Percentiles rank a stretch among this genome's conserved stretches.
Conservation (phyloP, 805 yeast genomes). For the Yamadazyma scolyti region DNA sequence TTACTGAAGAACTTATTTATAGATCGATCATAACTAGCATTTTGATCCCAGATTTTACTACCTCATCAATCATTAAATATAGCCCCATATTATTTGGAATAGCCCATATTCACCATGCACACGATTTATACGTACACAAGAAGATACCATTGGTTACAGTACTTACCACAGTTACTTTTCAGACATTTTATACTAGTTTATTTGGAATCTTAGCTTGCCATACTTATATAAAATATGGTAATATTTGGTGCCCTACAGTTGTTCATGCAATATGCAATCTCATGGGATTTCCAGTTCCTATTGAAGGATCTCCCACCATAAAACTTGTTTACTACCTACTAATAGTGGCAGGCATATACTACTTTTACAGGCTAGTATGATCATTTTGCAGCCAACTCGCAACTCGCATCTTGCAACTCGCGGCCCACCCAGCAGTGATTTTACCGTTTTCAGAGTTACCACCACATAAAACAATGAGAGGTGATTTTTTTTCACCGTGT, state of each 20-base stretch:
- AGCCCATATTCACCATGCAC: slow-evolving; percentile 78
- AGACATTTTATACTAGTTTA: slow-evolving; percentile 59
- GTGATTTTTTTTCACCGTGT: too few relatives aligned
- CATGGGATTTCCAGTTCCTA: slow-evolving; percentile 58
- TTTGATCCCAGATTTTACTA: slow-evolving; percentile 12
- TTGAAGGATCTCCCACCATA: slow-evolving; percentile 5
- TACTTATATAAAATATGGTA: slow-evolving; percentile 45
- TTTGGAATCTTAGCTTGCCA: slow-evolving; percentile 69
- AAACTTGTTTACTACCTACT: slow-evolving; percentile 10
- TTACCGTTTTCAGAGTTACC: too few relatives aligned
- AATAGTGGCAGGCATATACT: slow-evolving; percentile 8
- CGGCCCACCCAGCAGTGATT: too few relatives aligned
- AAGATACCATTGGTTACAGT: neutral
- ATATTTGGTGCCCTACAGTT: slow-evolving; percentile 52
- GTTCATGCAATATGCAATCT: slow-evolving; percentile 69
- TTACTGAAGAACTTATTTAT: slow-evolving; percentile 74
- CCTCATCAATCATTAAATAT: slow-evolving; percentile 18
- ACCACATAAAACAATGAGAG: too few relatives aligned
- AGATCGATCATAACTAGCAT: slow-evolving; percentile 42
- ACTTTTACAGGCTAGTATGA: slow-evolving; percentile 1
- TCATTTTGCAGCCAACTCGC: too few relatives aligned
- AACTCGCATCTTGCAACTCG: too few relatives aligned
- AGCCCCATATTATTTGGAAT: slow-evolving; percentile 70
- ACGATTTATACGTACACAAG: slow-evolving; percentile 28
- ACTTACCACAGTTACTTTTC: slow-evolving; percentile 35